Conservation (phyloP, 345 rosid genomes). For the Moricandia moricandioides region DNA sequence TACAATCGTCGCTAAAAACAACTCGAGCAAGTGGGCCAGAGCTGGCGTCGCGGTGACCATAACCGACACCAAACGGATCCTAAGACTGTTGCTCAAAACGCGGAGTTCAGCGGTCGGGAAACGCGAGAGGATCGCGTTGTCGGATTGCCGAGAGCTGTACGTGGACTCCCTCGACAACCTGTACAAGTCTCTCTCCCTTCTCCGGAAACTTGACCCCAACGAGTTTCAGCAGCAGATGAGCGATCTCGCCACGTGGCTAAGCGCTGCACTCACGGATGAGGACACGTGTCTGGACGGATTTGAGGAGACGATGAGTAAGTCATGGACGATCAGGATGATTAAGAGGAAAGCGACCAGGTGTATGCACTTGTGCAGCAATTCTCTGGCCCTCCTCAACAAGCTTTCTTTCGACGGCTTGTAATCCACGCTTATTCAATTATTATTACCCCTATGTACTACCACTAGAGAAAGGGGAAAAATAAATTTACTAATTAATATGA, state of each 20-base stretch:
- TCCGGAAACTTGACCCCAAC: constrained; percentile 45
- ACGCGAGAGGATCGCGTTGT: constrained; percentile 45
- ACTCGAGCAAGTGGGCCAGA: constrained; percentile 75
- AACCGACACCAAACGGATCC: constrained; percentile 47
- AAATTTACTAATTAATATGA: too few species aligned
- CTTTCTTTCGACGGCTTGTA: constrained; percentile 54
- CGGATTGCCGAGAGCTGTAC: constrained; percentile 66
- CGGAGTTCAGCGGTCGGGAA: constrained; percentile 21
- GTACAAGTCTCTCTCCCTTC: constrained; percentile 53
- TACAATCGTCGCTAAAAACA: constrained; percentile 51
- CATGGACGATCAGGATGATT: constrained; percentile 37
- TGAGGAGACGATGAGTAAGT: constrained; percentile 30
- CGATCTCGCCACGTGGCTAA: constrained; percentile 68
- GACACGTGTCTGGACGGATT: constrained; percentile 84
- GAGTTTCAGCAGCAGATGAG: constrained; percentile 52
- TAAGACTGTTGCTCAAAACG: constrained; percentile 28
- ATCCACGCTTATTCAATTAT: constrained; percentile 10
- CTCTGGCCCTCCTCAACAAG: constrained; percentile 71
- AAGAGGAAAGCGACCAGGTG: constrained; percentile 42
- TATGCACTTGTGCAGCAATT: constrained; percentile 67
- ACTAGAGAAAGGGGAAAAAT: too few species aligned
- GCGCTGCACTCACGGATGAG: constrained; percentile 63
- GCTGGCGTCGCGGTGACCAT: constrained; percentile 77
- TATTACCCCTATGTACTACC: too few species aligned
- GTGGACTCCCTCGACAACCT: constrained; percentile 52